These are phyloP conservation scores for Yamadazyma sp. DNA, from an alignment of 805 yeast species.

Conservation along the genomic window DNA sequence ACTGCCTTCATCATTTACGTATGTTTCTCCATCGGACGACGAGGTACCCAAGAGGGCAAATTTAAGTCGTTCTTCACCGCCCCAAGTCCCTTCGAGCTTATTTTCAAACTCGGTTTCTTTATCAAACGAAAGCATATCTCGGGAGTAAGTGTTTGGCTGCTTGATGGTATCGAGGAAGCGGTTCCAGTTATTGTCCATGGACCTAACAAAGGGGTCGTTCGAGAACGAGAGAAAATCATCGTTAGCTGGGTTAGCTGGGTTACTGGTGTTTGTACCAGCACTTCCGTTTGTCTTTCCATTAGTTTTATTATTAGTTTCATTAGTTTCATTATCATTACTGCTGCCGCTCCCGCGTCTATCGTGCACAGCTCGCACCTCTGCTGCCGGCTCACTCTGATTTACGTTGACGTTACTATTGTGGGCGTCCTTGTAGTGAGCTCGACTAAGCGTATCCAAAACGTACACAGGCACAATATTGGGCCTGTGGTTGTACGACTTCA, in stretches of 20 bases:
- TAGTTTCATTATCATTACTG: not conserved
- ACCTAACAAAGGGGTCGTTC: slow-evolving; percentile 37
- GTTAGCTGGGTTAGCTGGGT: too few relatives aligned
- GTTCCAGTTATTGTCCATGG: slow-evolving; percentile 51
- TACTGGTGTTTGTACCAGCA: too few relatives aligned
- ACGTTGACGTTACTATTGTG: slow-evolving; percentile 31
- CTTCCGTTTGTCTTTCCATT: too few relatives aligned
- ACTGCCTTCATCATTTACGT: slow-evolving; percentile 17
- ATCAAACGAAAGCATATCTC: slow-evolving; percentile 26
- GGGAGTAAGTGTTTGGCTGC: slow-evolving; percentile 40
- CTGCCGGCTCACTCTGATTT: slow-evolving; percentile 13
- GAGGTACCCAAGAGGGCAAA: slow-evolving; percentile 46
- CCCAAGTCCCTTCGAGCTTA: slow-evolving; percentile 56
- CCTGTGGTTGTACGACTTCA: slow-evolving; percentile 32
- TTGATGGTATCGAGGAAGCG: slow-evolving; percentile 48
- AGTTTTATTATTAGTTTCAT: not conserved
- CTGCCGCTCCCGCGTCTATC: too few relatives aligned
- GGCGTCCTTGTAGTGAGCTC: slow-evolving; percentile 41
- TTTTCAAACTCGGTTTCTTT: slow-evolving; percentile 34
- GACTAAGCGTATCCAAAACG: slow-evolving; percentile 56
- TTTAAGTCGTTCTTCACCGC: slow-evolving; percentile 65
- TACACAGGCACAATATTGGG: slow-evolving; percentile 57
- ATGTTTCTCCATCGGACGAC: slow-evolving; percentile 30
- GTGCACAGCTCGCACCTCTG: too few relatives aligned
- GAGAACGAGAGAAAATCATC: slow-evolving; percentile 34